phyloP scores from a whole-genome alignment of 1,139 yeast species.

The Debaryomyces robertsiae region DNA sequence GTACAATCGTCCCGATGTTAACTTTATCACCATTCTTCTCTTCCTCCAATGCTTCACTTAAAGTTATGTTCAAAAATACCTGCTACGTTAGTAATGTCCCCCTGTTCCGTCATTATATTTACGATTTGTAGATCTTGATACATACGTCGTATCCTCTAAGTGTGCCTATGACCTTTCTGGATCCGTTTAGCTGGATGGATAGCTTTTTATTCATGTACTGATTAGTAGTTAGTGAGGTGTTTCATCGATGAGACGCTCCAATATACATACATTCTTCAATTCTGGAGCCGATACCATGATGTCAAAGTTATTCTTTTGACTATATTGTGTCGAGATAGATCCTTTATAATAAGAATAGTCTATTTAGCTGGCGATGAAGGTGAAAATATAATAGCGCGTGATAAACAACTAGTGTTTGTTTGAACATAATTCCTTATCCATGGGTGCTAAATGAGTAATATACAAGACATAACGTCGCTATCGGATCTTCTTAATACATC shows the following conservation, averaged over 20 bases:
- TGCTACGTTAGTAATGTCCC: constrained; percentile 24
- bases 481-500: constrained; percentile 30
- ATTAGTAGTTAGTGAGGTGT: constrained; percentile 25
- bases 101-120: background rate
- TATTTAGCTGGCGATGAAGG: too few species aligned
- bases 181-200: constrained; percentile 70
- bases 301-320: background rate
- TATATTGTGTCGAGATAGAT: background rate
- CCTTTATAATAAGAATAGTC: too few species aligned
- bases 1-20: constrained; percentile 57
- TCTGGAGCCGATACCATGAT: constrained; percentile 70
- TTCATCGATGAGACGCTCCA: constrained; percentile 9
- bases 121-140: too few species aligned
- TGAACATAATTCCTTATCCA: background rate
- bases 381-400: constrained; percentile 6
- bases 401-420: constrained; percentile 8
- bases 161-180: constrained; percentile 70
- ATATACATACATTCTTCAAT: constrained; percentile 43
- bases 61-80: constrained; percentile 70
- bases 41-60: constrained; percentile 74
- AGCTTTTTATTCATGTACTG: constrained; percentile 79
- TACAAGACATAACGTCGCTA: constrained; percentile 30
- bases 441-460: constrained; percentile 24
- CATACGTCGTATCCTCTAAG: constrained; percentile 76
- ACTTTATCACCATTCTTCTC: constrained; percentile 50